A percentile compares a stretch with the other conserved stretches of the same genome.
phyloP scores from a whole-genome alignment of 1,284 basidiomycete species.

The Cryptococcus maquisensis region DNA sequence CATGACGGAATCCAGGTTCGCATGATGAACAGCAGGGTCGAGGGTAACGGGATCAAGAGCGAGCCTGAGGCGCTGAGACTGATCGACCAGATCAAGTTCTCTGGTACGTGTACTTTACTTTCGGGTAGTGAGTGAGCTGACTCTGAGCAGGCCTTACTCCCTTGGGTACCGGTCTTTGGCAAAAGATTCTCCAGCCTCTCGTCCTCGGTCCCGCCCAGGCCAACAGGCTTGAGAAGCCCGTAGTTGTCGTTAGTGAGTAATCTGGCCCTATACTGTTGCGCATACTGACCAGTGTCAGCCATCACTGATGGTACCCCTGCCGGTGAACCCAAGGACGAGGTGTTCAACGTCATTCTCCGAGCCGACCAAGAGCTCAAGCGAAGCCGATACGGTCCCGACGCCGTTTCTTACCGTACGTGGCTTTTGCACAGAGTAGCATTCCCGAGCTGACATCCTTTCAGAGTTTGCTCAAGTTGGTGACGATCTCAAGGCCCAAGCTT shows the following conservation, averaged over 20 bases:
- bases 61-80: constrained; percentile 48
- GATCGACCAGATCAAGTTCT: constrained; percentile 50
- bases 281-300: constrained; percentile 7
- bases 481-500: constrained; percentile 48
- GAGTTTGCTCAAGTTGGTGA: constrained; percentile 52
- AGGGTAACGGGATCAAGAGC: constrained; percentile 50
- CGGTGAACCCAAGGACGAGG: constrained; percentile 47
- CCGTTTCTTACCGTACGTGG: constrained; percentile 48
- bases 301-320: constrained; percentile 50
- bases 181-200: constrained; percentile 51
- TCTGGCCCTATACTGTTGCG: constrained; percentile 3
- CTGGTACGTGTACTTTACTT: constrained; percentile 26
- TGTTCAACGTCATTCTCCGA: constrained; percentile 47
- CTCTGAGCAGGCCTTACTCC: constrained; percentile 42
- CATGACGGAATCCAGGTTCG: constrained; percentile 51
- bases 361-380: constrained; percentile 43
- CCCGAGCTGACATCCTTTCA: constrained; percentile 7
- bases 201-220: constrained; percentile 48
- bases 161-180: constrained; percentile 47
- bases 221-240: constrained; percentile 48
- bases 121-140: background rate
- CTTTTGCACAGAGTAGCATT: background rate
- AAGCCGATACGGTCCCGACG: constrained; percentile 49
- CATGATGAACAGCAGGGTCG: constrained; percentile 51
- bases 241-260: constrained; percentile 44